phyloP scores from a whole-genome alignment of 441 rosid species.

The Eruca vesicaria region DNA sequence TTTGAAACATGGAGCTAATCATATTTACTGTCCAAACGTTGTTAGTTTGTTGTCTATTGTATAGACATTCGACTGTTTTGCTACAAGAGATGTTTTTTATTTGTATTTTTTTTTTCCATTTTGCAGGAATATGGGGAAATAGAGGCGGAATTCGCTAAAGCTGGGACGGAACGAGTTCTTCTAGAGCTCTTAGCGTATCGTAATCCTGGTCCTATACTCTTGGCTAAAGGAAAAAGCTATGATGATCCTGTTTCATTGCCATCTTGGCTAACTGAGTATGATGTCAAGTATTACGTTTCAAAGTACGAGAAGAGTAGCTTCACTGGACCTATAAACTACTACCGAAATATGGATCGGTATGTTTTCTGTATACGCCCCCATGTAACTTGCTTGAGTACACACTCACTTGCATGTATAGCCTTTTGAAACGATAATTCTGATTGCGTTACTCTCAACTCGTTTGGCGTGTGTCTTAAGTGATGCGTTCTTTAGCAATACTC shows the following conservation, averaged over 20 bases:
- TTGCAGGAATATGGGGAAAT: conserved; percentile 57
- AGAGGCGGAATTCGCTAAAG: conserved; percentile 55
- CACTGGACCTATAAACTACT: conserved; percentile 73
- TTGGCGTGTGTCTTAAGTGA: background rate
- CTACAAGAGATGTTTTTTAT: background rate
- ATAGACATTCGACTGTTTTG: background rate
- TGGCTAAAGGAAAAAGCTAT: conserved; percentile 40
- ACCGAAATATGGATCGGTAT: conserved; percentile 64
- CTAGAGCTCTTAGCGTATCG: conserved; percentile 40
- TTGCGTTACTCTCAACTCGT: background rate
- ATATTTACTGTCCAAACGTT: background rate
- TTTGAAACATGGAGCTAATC: background rate
- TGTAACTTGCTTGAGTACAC: conserved; percentile 1
- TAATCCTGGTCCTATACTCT: conserved; percentile 48
- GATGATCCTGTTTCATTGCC: conserved; percentile 40
- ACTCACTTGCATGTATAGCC: conserved; percentile 10
- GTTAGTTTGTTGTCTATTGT: background rate
- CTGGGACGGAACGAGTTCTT: conserved; percentile 41
- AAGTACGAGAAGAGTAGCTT: conserved; percentile 56
- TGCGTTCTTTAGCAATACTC: background rate
- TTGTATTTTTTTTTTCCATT: background rate
- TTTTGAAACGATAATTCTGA: background rate
- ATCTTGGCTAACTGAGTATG: conserved; percentile 59
- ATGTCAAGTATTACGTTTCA: conserved; percentile 43
- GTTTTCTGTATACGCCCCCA: no score